Evolutionary conservation across 495 filamentous ascomycete species (phyloP).

Genomic region (Cryomyces minteri): DNA sequence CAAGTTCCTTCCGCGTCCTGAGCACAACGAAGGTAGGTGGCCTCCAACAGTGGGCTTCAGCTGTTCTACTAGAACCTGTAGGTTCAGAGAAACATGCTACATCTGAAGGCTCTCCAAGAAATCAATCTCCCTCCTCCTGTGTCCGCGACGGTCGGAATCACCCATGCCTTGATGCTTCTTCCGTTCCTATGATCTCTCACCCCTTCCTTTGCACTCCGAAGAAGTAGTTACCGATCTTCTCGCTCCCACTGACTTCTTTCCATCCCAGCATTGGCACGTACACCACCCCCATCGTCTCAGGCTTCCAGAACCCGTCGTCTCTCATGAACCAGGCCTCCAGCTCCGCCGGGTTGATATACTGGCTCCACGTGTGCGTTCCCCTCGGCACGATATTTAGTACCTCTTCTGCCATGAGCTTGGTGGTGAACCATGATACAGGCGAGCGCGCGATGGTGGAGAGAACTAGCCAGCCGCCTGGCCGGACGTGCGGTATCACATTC

Average conservation of each 20-base stretch:
- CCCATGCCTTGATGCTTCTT: not conserved
- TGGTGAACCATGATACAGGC: slow-evolving; percentile 72
- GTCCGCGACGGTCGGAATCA: too few relatives aligned
- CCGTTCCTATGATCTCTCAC: not conserved
- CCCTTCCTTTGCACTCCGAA: slow-evolving; percentile 55
- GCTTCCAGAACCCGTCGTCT: slow-evolving; percentile 31
- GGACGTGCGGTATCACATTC: slow-evolving; percentile 48
- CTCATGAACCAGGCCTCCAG: slow-evolving; percentile 40
- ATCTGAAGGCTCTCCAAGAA: too few relatives aligned
- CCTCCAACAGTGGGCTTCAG: too few relatives aligned
- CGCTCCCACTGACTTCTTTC: slow-evolving; percentile 65
- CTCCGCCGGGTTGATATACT: slow-evolving; percentile 83
- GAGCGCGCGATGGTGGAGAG: slow-evolving; percentile 81
- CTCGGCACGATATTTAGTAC: slow-evolving; percentile 70
- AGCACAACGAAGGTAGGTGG: too few relatives aligned
- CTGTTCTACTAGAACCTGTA: too few relatives aligned
- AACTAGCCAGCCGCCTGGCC: slow-evolving; percentile 83
- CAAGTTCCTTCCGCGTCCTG: too few relatives aligned
- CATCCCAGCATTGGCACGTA: slow-evolving; percentile 87
- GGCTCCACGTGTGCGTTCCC: slow-evolving; percentile 89
- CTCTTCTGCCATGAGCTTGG: slow-evolving; percentile 85
- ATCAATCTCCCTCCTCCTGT: too few relatives aligned
- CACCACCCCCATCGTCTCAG: slow-evolving; percentile 59
- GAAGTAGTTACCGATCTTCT: slow-evolving; percentile 92
- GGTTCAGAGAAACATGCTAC: too few relatives aligned